These are phyloP conservation scores for Striga hermonthica DNA, from an alignment of 305 asterid genomes.

Conservation along the genomic window DNA sequence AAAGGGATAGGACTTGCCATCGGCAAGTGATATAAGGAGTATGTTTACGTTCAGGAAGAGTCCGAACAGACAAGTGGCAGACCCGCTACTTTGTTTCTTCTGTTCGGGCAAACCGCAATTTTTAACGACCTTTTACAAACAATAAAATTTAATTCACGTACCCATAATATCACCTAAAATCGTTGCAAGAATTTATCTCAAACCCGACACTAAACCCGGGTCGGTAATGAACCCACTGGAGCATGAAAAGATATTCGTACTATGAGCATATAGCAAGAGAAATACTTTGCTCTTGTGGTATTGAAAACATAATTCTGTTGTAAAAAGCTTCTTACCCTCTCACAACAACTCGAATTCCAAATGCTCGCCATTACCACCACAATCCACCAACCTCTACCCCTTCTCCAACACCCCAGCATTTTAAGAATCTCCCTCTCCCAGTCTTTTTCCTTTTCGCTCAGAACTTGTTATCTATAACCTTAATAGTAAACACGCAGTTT, in stretches of 20 bases:
- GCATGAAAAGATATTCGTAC: background rate
- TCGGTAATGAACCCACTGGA: background rate
- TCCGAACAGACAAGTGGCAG: too few relatives aligned
- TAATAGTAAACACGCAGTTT: slow-evolving; percentile 70
- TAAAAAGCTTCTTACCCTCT: slow-evolving; percentile 1
- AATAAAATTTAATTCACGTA: too few relatives aligned
- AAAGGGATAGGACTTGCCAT: too few relatives aligned
- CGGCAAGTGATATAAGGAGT: too few relatives aligned
- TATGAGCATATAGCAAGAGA: background rate
- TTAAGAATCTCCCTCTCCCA: slow-evolving; percentile 77
- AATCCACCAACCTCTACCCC: slow-evolving; percentile 44
- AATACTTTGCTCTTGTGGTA: background rate
- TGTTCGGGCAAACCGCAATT: too few relatives aligned
- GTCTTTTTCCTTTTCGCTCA: slow-evolving; percentile 71
- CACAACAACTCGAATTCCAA: slow-evolving; percentile 78
- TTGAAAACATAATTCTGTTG: background rate
- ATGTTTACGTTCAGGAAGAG: too few relatives aligned
- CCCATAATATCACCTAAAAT: too few relatives aligned
- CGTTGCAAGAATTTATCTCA: too few relatives aligned
- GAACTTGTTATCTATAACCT: slow-evolving; percentile 92
- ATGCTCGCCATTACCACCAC: slow-evolving; percentile 45
- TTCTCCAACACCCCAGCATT: slow-evolving; percentile 58
- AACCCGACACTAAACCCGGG: too few relatives aligned
- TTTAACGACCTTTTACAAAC: too few relatives aligned
- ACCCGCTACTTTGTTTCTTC: too few relatives aligned